Percentiles rank a stretch among this genome's conserved stretches.
These are phyloP conservation scores for Botrytis elliptica DNA, from an alignment of 2,329 filamentous ascomycete genomes.

Conservation along the genomic window DNA sequence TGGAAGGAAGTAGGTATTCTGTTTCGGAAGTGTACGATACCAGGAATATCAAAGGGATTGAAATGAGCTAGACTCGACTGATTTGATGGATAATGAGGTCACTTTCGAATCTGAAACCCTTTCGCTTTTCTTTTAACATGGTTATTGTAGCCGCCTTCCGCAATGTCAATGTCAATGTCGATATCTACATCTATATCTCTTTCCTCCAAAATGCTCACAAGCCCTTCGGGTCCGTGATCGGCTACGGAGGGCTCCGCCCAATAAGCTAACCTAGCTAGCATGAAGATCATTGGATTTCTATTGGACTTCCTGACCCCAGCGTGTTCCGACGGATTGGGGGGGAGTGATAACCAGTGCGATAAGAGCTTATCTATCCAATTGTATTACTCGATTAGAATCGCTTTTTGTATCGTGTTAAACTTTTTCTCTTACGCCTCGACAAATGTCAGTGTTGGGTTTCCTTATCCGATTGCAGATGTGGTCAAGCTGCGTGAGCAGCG, in stretches of 20 bases:
- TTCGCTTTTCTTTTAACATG: neutral
- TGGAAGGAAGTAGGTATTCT: neutral
- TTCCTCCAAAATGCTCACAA: neutral
- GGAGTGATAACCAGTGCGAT: neutral
- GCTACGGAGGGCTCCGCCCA: slow-evolving; percentile 12
- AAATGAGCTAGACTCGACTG: neutral
- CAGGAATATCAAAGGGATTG: neutral
- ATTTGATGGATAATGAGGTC: neutral
- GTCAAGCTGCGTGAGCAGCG: neutral
- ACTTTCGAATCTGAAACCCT: neutral
- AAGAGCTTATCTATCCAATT: slow-evolving; percentile 15
- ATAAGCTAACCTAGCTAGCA: neutral
- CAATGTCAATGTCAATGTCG: neutral
- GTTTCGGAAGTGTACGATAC: slow-evolving; percentile 6
- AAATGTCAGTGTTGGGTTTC: neutral
- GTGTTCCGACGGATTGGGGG: neutral
- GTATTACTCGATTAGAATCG: neutral
- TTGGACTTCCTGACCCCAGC: neutral
- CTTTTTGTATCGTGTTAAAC: neutral
- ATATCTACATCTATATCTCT: neutral
- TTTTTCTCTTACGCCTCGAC: neutral
- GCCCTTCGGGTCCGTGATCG: slow-evolving; percentile 7
- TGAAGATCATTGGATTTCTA: neutral
- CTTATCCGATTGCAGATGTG: slow-evolving; percentile 9
- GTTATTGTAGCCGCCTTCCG: neutral